These are phyloP conservation scores for Pyrenopolyporus hunteri DNA, from an alignment of 495 filamentous ascomycete genomes.

Conservation along the genomic window DNA sequence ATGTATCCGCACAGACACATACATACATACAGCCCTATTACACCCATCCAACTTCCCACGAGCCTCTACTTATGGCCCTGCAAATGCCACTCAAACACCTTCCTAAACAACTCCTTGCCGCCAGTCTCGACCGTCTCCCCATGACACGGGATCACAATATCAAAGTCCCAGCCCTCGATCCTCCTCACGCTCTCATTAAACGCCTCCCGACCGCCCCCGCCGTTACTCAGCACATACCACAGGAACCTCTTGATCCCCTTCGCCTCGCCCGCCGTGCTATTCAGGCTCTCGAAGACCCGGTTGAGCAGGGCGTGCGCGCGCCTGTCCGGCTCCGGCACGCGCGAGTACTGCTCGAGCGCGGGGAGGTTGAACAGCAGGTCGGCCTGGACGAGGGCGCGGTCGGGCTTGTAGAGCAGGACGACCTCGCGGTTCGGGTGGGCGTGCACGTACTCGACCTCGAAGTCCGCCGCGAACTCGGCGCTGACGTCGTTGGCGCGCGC, in stretches of 20 bases:
- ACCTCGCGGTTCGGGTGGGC: slow-evolving; percentile 85
- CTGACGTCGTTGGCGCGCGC: slow-evolving; percentile 57
- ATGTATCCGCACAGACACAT: neutral
- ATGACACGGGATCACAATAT: slow-evolving; percentile 89
- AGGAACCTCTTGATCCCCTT: slow-evolving; percentile 79
- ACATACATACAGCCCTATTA: neutral
- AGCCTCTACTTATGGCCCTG: slow-evolving; percentile 52
- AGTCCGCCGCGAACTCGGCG: slow-evolving; percentile 82
- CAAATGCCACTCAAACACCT: slow-evolving; percentile 87
- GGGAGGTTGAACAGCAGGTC: slow-evolving; percentile 94
- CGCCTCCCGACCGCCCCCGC: slow-evolving; percentile 61
- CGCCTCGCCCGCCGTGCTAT: slow-evolving; percentile 67
- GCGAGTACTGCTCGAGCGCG: slow-evolving; percentile 82
- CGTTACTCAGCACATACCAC: slow-evolving; percentile 75
- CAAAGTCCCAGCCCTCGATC: slow-evolving; percentile 84
- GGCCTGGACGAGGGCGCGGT: slow-evolving; percentile 83
- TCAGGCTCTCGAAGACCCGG: slow-evolving; percentile 63
- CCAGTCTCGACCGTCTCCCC: slow-evolving; percentile 84
- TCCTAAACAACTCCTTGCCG: slow-evolving; percentile 77
- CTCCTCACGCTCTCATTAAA: slow-evolving; percentile 71
- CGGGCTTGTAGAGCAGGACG: slow-evolving; percentile 82
- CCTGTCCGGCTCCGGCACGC: slow-evolving; percentile 57
- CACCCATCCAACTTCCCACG: neutral
- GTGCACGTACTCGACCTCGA: slow-evolving; percentile 83
- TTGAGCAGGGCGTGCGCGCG: slow-evolving; percentile 65